Evolutionary conservation across 306 rosid species (phyloP).

Genomic region (Astragalus glycyphyllos): DNA sequence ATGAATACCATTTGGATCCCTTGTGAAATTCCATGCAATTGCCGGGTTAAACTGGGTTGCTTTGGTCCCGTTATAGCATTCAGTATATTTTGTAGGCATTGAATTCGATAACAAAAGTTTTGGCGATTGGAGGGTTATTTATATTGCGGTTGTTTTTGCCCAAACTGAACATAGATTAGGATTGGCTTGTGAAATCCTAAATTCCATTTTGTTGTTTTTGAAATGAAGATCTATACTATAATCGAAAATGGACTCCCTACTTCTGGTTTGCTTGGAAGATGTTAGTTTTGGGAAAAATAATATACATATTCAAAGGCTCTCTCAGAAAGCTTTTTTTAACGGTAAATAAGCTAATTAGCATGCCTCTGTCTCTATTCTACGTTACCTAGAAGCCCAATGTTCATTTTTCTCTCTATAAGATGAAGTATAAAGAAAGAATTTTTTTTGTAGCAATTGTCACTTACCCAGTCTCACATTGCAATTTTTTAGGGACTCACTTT

Average conservation of each 20-base stretch:
- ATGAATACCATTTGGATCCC: slow-evolving; percentile 25
- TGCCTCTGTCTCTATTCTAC: neutral
- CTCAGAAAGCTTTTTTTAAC: neutral
- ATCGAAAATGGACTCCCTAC: too few relatives aligned
- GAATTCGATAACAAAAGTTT: neutral
- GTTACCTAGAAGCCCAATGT: neutral
- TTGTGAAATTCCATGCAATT: slow-evolving; percentile 16
- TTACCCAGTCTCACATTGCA: neutral
- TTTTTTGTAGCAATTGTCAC: neutral
- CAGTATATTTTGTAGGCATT: neutral
- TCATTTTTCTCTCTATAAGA: neutral
- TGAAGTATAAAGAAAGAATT: neutral
- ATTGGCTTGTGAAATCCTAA: neutral
- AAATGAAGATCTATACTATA: neutral
- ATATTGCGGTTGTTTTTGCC: neutral
- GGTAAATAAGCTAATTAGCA: neutral
- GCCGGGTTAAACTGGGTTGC: slow-evolving; percentile 15
- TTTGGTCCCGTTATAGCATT: slow-evolving; percentile 1
- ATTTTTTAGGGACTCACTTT: neutral
- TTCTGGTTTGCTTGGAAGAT: too few relatives aligned
- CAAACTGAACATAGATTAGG: slow-evolving; percentile 1
- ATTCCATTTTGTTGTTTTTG: neutral
- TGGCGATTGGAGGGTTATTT: neutral
- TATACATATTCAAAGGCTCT: neutral
- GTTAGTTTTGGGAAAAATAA: neutral